A percentile compares a stretch with the other conserved stretches of the same genome.
phyloP scores from a whole-genome alignment of 73 alveolate species.

The Paramecium pentaurelia region DNA sequence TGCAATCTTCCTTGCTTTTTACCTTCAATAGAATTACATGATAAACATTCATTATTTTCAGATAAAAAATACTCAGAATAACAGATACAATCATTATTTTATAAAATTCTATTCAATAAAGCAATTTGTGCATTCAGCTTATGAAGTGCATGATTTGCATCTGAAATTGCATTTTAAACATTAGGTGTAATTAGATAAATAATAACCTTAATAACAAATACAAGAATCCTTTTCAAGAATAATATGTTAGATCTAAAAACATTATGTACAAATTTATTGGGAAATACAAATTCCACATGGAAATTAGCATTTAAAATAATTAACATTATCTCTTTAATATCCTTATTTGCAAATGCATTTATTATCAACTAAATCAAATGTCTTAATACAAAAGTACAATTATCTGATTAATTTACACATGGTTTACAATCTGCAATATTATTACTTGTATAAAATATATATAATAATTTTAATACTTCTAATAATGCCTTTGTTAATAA shows the following conservation, averaged over 20 bases:
- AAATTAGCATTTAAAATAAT: background rate
- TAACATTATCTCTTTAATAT: background rate
- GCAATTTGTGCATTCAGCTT: background rate
- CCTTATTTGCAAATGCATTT: background rate
- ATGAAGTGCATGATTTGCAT: background rate
- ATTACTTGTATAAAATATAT: too few species aligned
- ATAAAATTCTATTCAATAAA: background rate
- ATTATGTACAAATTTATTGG: background rate
- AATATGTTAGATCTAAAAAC: background rate
- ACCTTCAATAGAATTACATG: background rate
- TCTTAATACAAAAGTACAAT: background rate
- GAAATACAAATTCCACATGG: background rate
- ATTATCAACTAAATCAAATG: background rate
- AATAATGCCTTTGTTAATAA: too few species aligned
- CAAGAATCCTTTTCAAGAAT: background rate
- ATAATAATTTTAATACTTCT: too few species aligned
- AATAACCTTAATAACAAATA: background rate
- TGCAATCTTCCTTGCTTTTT: background rate
- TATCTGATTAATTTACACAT: background rate
- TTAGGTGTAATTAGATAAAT: background rate
- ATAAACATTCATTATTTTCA: background rate
- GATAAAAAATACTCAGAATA: background rate
- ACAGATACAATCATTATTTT: background rate
- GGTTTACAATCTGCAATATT: background rate
- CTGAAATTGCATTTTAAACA: background rate